Evolutionary conservation across 2,329 filamentous ascomycete species (phyloP).

Genomic region (Aspergillus neoniger): DNA sequence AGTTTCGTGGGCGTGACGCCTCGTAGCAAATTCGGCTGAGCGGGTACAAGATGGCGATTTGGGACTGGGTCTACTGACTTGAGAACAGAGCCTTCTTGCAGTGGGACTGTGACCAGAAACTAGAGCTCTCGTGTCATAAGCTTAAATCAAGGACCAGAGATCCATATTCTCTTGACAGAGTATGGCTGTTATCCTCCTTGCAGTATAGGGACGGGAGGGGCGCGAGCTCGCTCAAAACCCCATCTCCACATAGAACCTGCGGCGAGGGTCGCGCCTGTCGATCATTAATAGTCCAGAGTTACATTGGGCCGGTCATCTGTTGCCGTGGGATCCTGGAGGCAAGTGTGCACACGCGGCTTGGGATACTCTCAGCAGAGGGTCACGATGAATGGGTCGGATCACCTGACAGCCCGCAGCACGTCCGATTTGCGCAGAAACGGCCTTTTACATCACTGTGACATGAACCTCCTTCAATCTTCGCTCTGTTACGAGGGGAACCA

Average conservation of each 20-base stretch:
- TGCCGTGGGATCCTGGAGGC: neutral
- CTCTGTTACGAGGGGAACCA: neutral
- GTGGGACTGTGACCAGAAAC: neutral
- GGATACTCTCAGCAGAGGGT: no score
- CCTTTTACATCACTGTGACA: constrained; percentile 3
- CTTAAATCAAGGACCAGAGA: neutral
- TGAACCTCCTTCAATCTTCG: neutral
- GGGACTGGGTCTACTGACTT: neutral
- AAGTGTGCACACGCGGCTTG: neutral
- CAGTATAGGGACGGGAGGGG: neutral
- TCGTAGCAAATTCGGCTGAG: neutral
- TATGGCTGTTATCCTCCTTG: neutral
- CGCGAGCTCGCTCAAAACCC: neutral
- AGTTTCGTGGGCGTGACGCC: neutral
- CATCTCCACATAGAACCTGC: neutral
- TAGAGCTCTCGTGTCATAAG: neutral
- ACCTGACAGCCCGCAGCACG: neutral
- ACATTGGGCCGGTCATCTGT: neutral
- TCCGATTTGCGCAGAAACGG: neutral
- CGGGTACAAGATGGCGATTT: neutral
- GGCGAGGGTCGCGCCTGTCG: neutral
- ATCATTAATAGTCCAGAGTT: neutral
- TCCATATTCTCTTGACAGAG: neutral
- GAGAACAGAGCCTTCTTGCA: neutral
- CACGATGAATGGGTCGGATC: neutral